Conservation (phyloP, 2,329 filamentous ascomycete genomes). For the Hypoxylon sp. region DNA sequence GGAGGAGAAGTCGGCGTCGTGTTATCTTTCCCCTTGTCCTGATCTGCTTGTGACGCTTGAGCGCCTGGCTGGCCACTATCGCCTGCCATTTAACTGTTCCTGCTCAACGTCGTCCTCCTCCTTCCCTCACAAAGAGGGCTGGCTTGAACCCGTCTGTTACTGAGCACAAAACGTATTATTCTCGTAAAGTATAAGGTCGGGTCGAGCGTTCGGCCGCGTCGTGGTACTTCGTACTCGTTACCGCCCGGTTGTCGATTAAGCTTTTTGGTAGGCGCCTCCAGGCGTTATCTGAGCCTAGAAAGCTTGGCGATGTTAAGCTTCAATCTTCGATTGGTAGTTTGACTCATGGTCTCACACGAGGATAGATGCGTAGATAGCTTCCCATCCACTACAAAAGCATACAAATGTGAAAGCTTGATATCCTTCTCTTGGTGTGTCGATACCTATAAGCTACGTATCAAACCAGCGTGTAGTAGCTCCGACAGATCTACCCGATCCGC, state of each 20-base stretch:
- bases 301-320: conserved; percentile 31
- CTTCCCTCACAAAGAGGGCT: conserved; percentile 2
- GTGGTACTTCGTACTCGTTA: conserved; percentile 4
- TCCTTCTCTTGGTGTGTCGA: conserved; percentile 4
- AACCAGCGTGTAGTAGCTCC: conserved; percentile 21
- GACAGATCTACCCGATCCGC: conserved; percentile 39
- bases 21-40: conserved; percentile 42
- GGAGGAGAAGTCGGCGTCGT: conserved; percentile 55
- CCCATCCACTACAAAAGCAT: conserved; percentile 13
- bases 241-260: conserved; percentile 3
- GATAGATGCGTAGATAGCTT: conserved; percentile 9
- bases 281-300: conserved; percentile 19
- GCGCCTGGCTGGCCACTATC: conserved; percentile 25
- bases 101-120: conserved; percentile 5
- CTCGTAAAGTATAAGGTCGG: background rate
- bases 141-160: conserved; percentile 1
- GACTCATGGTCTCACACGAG: conserved; percentile 33
- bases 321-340: conserved; percentile 16
- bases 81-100: conserved; percentile 29
- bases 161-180: background rate
- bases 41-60: conserved; percentile 25
- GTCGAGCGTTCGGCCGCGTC: background rate
- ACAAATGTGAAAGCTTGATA: background rate
- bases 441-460: conserved; percentile 24
- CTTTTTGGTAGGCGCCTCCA: background rate